Percentiles rank a stretch among this genome's conserved stretches.
These are phyloP conservation scores for Phlyctochytrium bullatum DNA, from an alignment of 192 early-diverging fungal genomes.

Conservation along the genomic window DNA sequence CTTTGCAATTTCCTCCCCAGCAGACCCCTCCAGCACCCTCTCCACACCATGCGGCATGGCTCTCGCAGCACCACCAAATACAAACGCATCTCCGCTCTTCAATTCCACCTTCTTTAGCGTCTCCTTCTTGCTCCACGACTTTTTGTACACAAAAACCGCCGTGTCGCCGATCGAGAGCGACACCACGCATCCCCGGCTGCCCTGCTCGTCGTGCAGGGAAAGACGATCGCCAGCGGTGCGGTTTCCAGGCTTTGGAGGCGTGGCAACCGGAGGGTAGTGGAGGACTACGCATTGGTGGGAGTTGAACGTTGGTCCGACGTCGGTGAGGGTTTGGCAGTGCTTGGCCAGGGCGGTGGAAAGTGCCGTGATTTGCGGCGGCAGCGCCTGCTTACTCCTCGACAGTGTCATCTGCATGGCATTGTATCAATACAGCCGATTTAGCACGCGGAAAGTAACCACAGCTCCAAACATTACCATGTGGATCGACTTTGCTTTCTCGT, in stretches of 20 bases:
- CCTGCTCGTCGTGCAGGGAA: slow-evolving; percentile 9
- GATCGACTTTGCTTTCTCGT: neutral
- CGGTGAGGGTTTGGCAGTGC: neutral
- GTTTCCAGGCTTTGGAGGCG: too few species aligned
- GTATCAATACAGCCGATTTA: neutral
- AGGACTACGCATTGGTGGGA: neutral
- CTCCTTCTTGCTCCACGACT: neutral
- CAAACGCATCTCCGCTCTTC: slow-evolving; percentile 13
- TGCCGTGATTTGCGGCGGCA: neutral
- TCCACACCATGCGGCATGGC: slow-evolving; percentile 9
- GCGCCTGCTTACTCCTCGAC: neutral
- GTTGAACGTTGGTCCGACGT: neutral
- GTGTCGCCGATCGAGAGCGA: slow-evolving; percentile 1
- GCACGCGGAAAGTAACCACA: neutral
- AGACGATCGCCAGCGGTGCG: neutral
- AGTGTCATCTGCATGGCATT: neutral
- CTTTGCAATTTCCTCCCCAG: neutral
- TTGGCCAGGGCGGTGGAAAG: neutral
- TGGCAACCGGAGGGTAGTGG: neutral
- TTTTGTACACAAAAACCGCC: neutral
- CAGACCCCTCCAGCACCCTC: neutral
- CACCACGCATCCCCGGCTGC: neutral
- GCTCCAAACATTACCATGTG: neutral
- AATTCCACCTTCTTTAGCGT: slow-evolving; percentile 2
- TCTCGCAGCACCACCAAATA: slow-evolving; percentile 12